A percentile compares a stretch with the other conserved stretches of the same genome.
These are phyloP conservation scores for Colletotrichum aenigma DNA, from an alignment of 2,329 filamentous ascomycete species.

Conservation along the genomic window DNA sequence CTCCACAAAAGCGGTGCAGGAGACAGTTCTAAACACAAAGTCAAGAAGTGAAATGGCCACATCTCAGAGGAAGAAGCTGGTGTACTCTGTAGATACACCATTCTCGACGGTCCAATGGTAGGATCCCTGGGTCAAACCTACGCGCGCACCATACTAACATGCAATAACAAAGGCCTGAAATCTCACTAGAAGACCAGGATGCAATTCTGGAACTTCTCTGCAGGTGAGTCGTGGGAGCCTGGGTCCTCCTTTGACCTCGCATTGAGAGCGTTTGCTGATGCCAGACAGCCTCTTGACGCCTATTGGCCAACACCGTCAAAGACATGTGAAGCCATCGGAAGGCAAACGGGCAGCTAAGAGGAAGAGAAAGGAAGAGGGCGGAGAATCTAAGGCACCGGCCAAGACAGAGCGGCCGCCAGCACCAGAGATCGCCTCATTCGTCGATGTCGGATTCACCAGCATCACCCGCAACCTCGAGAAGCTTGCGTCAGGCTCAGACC, in stretches of 20 bases:
- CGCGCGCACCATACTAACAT: background rate
- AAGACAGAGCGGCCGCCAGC: conserved; percentile 34
- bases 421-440: conserved; percentile 58
- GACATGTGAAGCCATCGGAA: conserved; percentile 60
- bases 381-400: conserved; percentile 19
- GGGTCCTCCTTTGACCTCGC: background rate
- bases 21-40: background rate
- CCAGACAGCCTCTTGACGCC: conserved; percentile 62
- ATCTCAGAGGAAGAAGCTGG: conserved; percentile 50
- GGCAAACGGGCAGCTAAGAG: conserved; percentile 63
- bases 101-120: conserved; percentile 68
- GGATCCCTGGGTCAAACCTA: conserved; percentile 7
- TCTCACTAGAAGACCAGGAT: conserved; percentile 63
- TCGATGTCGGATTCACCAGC: conserved; percentile 69
- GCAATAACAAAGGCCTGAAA: conserved; percentile 58
- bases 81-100: conserved; percentile 70
- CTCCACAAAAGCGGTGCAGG: background rate
- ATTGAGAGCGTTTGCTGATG: background rate
- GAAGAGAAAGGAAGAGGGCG: conserved; percentile 44
- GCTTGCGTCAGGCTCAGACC: conserved; percentile 33
- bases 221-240: conserved; percentile 48
- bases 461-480: conserved; percentile 61
- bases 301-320: conserved; percentile 64
- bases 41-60: background rate
- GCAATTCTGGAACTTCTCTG: conserved; percentile 70